A percentile compares a stretch with the other conserved stretches of the same genome.
Conservation (phyloP, 2,329 filamentous ascomycete genomes). For the Pyrenophora tritici-repentis region DNA sequence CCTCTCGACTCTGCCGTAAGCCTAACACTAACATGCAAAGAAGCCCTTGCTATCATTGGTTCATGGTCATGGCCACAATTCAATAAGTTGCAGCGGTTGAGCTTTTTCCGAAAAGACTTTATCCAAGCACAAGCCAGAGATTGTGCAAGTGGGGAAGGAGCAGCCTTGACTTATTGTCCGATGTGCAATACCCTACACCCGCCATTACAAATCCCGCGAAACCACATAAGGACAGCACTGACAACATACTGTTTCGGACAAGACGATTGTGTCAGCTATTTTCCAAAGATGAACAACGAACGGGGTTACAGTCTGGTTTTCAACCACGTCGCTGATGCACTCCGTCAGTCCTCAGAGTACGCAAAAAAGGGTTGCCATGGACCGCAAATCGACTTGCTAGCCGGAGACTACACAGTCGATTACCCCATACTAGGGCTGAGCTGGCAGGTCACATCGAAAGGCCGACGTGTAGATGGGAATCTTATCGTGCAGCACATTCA, state of each 20-base stretch:
- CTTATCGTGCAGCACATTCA: background rate
- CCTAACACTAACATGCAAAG: background rate
- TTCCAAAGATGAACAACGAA: background rate
- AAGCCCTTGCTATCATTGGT: background rate
- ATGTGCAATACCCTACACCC: background rate
- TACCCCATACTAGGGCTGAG: background rate
- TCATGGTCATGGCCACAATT: background rate
- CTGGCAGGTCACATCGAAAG: background rate
- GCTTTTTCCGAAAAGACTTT: no score
- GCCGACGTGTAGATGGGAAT: background rate
- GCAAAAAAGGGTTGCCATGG: background rate
- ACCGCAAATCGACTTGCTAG: background rate
- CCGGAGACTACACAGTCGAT: background rate
- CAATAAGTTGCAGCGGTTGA: background rate
- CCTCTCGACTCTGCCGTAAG: background rate
- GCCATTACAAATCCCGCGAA: background rate
- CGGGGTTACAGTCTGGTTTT: background rate
- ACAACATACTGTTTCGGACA: background rate
- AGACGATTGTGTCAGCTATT: background rate
- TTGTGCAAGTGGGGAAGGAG: no score
- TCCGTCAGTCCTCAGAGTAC: background rate
- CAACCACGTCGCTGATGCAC: background rate
- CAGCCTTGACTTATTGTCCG: background rate
- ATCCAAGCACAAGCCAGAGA: no score
- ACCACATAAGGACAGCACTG: background rate